Conservation (phyloP, 2,329 filamentous ascomycete genomes). For the Colletotrichum coccodes region DNA sequence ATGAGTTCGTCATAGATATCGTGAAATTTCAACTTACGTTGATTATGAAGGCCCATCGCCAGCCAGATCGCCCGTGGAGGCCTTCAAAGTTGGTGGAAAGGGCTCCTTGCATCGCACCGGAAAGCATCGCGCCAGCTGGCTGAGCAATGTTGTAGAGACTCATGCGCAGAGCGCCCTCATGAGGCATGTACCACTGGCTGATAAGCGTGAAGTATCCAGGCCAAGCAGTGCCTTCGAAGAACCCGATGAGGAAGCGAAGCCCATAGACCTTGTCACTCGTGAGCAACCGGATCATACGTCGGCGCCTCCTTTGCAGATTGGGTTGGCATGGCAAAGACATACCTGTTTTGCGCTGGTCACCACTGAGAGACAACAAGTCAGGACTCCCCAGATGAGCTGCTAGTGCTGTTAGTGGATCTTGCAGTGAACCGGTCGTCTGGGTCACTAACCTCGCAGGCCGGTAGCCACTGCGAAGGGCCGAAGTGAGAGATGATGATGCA, state of each 20-base stretch:
- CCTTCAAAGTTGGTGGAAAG: constrained; percentile 65
- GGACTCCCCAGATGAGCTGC: constrained; percentile 18
- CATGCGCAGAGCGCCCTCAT: constrained; percentile 58
- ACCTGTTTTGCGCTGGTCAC: constrained; percentile 21
- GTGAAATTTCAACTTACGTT: constrained; percentile 39
- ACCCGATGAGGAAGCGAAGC: constrained; percentile 55
- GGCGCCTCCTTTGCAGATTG: constrained; percentile 11
- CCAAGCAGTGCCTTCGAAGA: constrained; percentile 48
- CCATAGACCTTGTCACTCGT: constrained; percentile 47
- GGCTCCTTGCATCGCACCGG: constrained; percentile 63
- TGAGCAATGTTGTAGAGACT: constrained; percentile 61
- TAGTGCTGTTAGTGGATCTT: neutral
- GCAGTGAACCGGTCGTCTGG: too few relatives aligned
- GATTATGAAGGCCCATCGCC: constrained; percentile 53
- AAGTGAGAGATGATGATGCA: constrained; percentile 41
- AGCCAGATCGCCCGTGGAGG: constrained; percentile 50
- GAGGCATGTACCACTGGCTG: constrained; percentile 53
- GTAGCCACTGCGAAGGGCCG: constrained; percentile 40
- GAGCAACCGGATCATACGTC: neutral
- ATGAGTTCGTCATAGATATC: too few relatives aligned
- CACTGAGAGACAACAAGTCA: constrained; percentile 19
- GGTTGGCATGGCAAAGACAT: constrained; percentile 22
- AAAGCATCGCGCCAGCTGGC: constrained; percentile 63
- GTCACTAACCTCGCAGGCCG: constrained; percentile 36
- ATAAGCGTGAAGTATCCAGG: constrained; percentile 45